Conservation (phyloP, 495 filamentous ascomycete species). For the Aeminium ludgeri region DNA sequence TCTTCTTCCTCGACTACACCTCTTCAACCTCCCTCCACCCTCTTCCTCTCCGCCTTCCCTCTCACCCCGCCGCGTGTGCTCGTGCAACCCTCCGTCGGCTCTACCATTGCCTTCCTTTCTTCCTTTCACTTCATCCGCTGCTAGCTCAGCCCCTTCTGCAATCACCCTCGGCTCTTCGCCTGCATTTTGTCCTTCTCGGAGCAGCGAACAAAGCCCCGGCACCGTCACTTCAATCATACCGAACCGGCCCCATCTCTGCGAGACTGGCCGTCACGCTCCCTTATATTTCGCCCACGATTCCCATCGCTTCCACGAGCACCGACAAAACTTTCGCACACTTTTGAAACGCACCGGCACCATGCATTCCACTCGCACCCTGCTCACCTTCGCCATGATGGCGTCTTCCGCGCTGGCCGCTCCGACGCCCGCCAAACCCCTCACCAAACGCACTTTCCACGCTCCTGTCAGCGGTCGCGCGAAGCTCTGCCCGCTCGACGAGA, state of each 20-base stretch:
- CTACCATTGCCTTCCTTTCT: background rate
- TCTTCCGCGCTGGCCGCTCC: constrained; percentile 11
- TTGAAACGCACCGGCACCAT: constrained; percentile 7
- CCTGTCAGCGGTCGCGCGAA: background rate
- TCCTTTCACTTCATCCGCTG: background rate
- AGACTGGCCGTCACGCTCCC: background rate
- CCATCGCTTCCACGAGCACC: background rate
- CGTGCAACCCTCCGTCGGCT: background rate
- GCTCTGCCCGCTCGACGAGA: constrained; percentile 2
- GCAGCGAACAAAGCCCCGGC: too few species aligned
- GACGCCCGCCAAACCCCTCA: background rate
- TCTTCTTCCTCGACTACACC: too few species aligned
- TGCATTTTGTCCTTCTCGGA: too few species aligned
- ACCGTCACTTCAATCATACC: too few species aligned
- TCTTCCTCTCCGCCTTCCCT: background rate
- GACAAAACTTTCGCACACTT: too few species aligned
- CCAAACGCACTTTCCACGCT: constrained; percentile 4
- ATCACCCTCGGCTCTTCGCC: background rate
- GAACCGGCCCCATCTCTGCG: too few species aligned
- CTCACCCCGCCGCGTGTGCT: background rate
- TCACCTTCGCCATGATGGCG: constrained; percentile 7
- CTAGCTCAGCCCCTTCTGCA: background rate
- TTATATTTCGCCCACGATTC: background rate
- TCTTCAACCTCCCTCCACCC: background rate
- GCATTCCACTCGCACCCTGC: background rate